These are phyloP conservation scores for Salvia rosmarinus DNA, from an alignment of 257 asterid species.

Conservation along the genomic window DNA sequence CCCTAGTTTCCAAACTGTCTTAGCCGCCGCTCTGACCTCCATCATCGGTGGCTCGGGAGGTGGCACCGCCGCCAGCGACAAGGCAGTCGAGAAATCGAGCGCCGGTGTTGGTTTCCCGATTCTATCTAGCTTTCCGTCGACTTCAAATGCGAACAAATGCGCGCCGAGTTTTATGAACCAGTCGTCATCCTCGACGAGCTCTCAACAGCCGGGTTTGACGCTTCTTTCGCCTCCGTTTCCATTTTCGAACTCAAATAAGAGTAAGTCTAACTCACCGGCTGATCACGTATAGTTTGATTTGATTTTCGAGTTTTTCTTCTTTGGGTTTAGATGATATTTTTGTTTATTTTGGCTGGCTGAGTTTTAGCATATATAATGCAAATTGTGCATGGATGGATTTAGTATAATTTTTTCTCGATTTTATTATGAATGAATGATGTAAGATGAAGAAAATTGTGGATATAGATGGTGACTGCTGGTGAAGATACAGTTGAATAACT, in stretches of 20 bases:
- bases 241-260: conserved; percentile 44
- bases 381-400: conserved; percentile 29
- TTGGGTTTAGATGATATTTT: not conserved
- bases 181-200: conserved; percentile 38
- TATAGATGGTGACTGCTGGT: conserved; percentile 41
- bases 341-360: conserved; percentile 5
- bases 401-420: not conserved
- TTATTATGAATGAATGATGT: conserved; percentile 32
- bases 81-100: conserved; percentile 40
- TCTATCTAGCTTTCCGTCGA: conserved; percentile 62
- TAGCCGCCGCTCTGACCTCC: conserved; percentile 87
- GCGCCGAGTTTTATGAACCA: conserved; percentile 37
- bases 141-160: conserved; percentile 53
- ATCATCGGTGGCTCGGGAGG: conserved; percentile 54
- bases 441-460: conserved; percentile 50
- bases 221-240: conserved; percentile 48
- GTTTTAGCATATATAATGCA: not conserved
- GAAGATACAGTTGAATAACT: conserved; percentile 28
- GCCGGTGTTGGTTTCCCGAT: conserved; percentile 53
- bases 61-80: conserved; percentile 31
- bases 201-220: conserved; percentile 43
- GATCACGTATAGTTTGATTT: conserved; percentile 33
- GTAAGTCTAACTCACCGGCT: conserved; percentile 48
- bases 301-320: not conserved
- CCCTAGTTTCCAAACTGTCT: conserved; percentile 83